Conservation (phyloP, 2,329 filamentous ascomycete species). For the Orbilia javanica region DNA sequence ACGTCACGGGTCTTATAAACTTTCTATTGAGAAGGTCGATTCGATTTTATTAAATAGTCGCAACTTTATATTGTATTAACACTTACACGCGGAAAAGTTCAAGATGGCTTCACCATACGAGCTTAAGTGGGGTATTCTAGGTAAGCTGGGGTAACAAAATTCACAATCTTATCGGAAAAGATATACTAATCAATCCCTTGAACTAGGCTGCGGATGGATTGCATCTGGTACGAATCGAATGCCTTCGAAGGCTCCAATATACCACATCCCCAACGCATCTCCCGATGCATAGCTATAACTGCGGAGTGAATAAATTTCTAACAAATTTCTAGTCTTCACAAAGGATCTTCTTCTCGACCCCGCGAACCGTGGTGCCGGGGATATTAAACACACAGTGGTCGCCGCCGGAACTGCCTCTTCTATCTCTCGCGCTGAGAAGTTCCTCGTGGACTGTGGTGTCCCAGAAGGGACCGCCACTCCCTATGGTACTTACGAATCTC, state of each 20-base stretch:
- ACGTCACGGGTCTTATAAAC: constrained; percentile 1
- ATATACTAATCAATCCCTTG: not conserved
- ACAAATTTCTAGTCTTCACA: constrained; percentile 72
- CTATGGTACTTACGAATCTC: constrained; percentile 84
- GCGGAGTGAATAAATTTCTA: not conserved
- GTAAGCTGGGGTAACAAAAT: constrained; percentile 31
- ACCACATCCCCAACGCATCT: constrained; percentile 44
- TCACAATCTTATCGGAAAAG: not conserved
- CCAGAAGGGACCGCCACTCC: constrained; percentile 74
- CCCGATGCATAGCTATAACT: not conserved
- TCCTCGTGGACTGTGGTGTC: constrained; percentile 79
- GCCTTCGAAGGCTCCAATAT: constrained; percentile 10
- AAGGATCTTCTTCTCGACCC: constrained; percentile 84
- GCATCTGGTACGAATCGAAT: constrained; percentile 53
- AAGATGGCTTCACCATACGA: constrained; percentile 55
- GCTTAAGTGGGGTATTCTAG: constrained; percentile 61
- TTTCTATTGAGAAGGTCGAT: not conserved
- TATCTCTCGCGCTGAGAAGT: constrained; percentile 76
- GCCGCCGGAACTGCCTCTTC: constrained; percentile 85
- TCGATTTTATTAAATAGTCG: not conserved
- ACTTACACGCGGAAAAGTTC: not conserved
- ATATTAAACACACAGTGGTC: constrained; percentile 81
- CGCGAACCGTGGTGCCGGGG: constrained; percentile 75
- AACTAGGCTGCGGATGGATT: constrained; percentile 60
- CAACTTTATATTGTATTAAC: not conserved